A percentile compares a stretch with the other conserved stretches of the same genome.
Conservation (phyloP, 768 basidiomycete genomes). For the Boletus speciosus region DNA sequence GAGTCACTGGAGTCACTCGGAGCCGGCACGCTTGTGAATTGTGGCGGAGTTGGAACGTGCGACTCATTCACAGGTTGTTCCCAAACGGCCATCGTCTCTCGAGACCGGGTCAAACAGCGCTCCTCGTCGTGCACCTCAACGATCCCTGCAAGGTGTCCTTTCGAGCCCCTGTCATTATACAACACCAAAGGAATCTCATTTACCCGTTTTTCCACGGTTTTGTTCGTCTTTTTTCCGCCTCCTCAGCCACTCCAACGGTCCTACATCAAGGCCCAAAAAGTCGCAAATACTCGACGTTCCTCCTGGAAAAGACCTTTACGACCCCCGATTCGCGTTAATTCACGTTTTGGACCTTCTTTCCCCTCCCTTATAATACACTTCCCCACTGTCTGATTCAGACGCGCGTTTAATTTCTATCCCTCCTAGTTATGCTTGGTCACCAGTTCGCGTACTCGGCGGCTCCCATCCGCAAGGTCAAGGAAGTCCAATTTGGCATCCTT, state of each 20-base stretch:
- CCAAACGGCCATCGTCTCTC: conserved; percentile 33
- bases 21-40: conserved; percentile 22
- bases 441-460: conserved; percentile 92
- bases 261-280: conserved; percentile 19
- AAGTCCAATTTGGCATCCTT: conserved; percentile 98
- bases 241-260: conserved; percentile 2
- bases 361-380: not conserved
- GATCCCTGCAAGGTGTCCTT: not conserved
- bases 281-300: conserved; percentile 12
- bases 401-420: conserved; percentile 12
- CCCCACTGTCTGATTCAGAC: conserved; percentile 7
- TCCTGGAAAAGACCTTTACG: conserved; percentile 2
- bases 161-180: not conserved
- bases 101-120: conserved; percentile 14
- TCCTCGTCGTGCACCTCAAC: conserved; percentile 11
- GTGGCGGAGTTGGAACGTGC: conserved; percentile 31
- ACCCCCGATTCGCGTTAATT: conserved; percentile 26
- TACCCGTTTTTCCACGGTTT: conserved; percentile 11
- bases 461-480: conserved; percentile 91
- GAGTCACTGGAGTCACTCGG: conserved; percentile 25
- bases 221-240: conserved; percentile 15
- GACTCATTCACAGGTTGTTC: conserved; percentile 34
- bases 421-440: conserved; percentile 70
- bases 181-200: conserved; percentile 1
- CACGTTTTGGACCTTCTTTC: conserved; percentile 13